These are phyloP conservation scores for Ashbya aceris DNA, from an alignment of 1,139 yeast species.

Conservation along the genomic window DNA sequence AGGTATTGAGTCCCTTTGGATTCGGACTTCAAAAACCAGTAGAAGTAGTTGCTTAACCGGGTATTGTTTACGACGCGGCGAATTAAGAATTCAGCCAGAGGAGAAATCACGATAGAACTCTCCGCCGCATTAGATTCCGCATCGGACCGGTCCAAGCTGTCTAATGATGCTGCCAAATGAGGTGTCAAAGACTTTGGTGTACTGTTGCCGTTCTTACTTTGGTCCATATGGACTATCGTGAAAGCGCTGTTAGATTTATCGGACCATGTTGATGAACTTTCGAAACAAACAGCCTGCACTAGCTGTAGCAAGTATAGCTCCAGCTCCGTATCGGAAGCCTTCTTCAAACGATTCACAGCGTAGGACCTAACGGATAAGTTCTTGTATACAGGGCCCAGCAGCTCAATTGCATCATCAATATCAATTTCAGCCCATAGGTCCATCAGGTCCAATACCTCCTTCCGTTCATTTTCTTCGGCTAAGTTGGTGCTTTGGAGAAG, in stretches of 20 bases:
- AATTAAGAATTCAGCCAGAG: slow-evolving; percentile 71
- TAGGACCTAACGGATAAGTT: slow-evolving; percentile 57
- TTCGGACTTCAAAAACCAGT: slow-evolving; percentile 89
- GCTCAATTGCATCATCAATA: slow-evolving; percentile 86
- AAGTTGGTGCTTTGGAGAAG: slow-evolving; percentile 81
- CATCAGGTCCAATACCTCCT: slow-evolving; percentile 59
- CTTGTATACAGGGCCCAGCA: slow-evolving; percentile 64
- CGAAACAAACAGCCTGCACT: slow-evolving; percentile 88
- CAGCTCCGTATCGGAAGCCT: slow-evolving; percentile 73
- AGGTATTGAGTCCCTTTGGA: slow-evolving; percentile 54
- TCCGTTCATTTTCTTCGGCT: slow-evolving; percentile 74
- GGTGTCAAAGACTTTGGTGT: slow-evolving; percentile 5
- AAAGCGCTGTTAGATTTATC: slow-evolving; percentile 33
- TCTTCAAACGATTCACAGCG: slow-evolving; percentile 76
- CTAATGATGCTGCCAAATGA: slow-evolving; percentile 10
- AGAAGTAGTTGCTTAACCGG: slow-evolving; percentile 69
- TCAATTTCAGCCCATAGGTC: slow-evolving; percentile 67
- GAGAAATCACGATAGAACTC: slow-evolving; percentile 37
- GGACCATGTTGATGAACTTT: slow-evolving; percentile 29
- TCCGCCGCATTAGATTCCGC: slow-evolving; percentile 7
- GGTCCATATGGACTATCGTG: slow-evolving; percentile 32
- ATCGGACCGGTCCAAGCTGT: slow-evolving; percentile 8
- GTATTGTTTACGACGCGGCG: slow-evolving; percentile 60
- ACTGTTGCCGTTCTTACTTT: slow-evolving; percentile 4
- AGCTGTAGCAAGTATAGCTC: slow-evolving; percentile 77